phyloP scores from a whole-genome alignment of 169 alveolate genomes.

The Cryptosporidium bovis region DNA sequence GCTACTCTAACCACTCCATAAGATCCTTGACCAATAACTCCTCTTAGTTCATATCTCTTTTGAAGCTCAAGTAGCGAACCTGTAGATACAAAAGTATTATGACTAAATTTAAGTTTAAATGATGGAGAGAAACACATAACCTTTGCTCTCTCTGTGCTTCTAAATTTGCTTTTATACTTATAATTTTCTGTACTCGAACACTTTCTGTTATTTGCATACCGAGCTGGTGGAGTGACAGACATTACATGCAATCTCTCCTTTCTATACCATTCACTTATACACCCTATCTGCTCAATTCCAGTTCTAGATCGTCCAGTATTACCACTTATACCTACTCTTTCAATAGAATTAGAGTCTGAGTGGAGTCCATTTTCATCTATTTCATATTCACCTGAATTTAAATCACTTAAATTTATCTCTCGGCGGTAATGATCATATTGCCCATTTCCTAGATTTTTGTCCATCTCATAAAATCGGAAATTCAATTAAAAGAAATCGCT shows the following conservation, averaged over 20 bases:
- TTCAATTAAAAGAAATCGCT: too few relatives aligned
- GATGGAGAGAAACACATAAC: slow-evolving; percentile 58
- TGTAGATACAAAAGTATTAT: slow-evolving; percentile 34
- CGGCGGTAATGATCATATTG: background rate
- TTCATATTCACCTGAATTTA: too few relatives aligned
- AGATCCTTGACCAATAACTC: slow-evolving; percentile 53
- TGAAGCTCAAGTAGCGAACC: slow-evolving; percentile 56
- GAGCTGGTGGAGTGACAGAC: slow-evolving; percentile 21
- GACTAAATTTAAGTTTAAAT: slow-evolving; percentile 48
- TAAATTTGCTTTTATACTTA: slow-evolving; percentile 1
- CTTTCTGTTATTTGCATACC: slow-evolving; percentile 9
- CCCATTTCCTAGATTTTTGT: slow-evolving; percentile 14
- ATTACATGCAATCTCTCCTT: too few relatives aligned
- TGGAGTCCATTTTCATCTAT: too few relatives aligned
- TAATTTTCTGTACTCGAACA: slow-evolving; percentile 50
- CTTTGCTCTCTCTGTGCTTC: background rate
- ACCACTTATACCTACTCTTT: too few relatives aligned
- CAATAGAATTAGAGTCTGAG: too few relatives aligned
- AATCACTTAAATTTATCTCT: background rate
- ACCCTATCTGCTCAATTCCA: too few relatives aligned
- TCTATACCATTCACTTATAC: too few relatives aligned
- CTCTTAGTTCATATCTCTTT: slow-evolving; percentile 27
- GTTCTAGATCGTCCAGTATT: too few relatives aligned
- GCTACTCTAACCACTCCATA: slow-evolving; percentile 70
- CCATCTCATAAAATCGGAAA: slow-evolving; percentile 5